phyloP scores from a whole-genome alignment of 2,329 filamentous ascomycete genomes.

The Sclerotinia nivalis region DNA sequence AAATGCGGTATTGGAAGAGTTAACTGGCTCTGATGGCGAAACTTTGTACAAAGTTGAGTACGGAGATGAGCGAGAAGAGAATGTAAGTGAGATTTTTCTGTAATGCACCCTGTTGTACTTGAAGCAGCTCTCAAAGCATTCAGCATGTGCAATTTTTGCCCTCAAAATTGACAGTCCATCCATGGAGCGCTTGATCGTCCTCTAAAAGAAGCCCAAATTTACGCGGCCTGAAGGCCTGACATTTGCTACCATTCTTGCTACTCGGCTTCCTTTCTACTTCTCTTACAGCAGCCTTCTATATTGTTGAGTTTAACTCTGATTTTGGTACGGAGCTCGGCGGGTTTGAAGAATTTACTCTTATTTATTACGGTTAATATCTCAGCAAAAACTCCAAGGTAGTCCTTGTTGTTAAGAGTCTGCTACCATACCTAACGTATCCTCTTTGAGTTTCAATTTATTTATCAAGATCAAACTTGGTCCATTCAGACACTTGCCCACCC shows the following conservation, averaged over 20 bases:
- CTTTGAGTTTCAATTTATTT: not conserved
- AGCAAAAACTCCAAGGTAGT: not conserved
- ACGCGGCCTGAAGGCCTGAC: not conserved
- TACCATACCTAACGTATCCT: not conserved
- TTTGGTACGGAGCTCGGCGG: not conserved
- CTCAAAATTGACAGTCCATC: not conserved
- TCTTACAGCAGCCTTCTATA: not conserved
- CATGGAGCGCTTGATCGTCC: not conserved
- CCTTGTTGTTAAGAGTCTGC: not conserved
- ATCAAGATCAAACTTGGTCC: not conserved
- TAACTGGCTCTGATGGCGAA: slow-evolving; percentile 29
- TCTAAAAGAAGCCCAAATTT: not conserved
- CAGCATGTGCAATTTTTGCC: not conserved
- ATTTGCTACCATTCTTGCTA: not conserved
- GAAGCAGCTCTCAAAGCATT: not conserved
- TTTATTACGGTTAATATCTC: not conserved
- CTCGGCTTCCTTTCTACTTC: not conserved
- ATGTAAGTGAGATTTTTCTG: slow-evolving; percentile 35
- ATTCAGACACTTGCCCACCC: not conserved
- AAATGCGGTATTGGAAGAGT: slow-evolving; percentile 36
- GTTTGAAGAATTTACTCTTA: not conserved
- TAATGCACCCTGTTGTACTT: too few relatives aligned
- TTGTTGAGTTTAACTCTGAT: not conserved
- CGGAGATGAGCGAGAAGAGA: slow-evolving; percentile 39
- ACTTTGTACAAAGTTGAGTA: slow-evolving; percentile 39